Conservation (phyloP, 176 grass and related monocot species). For the Puya raimondii region DNA sequence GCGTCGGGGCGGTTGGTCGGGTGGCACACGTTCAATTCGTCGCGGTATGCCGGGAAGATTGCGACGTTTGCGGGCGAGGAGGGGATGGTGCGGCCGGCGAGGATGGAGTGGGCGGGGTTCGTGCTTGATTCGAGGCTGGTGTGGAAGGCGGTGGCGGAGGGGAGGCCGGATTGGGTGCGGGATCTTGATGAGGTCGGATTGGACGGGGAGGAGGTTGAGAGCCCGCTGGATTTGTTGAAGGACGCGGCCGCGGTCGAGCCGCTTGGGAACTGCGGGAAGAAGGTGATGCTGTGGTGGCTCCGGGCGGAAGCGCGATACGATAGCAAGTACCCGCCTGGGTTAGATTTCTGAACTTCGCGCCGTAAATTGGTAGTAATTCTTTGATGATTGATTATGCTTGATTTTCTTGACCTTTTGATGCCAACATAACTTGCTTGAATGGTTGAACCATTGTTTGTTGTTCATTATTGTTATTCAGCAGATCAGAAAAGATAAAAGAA, state of each 20-base stretch:
- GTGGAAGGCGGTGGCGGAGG: slow-evolving; percentile 25
- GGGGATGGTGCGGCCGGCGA: slow-evolving; percentile 12
- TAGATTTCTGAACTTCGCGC: slow-evolving; percentile 5
- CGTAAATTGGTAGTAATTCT: not conserved
- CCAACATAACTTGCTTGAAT: too few relatives aligned
- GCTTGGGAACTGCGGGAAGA: slow-evolving; percentile 32
- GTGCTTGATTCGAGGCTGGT: slow-evolving; percentile 29
- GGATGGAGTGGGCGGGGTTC: slow-evolving; percentile 36
- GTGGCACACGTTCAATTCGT: slow-evolving; percentile 23
- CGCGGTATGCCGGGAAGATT: slow-evolving; percentile 4
- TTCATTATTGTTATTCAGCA: too few relatives aligned
- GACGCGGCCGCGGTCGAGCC: slow-evolving; percentile 29
- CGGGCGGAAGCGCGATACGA: slow-evolving; percentile 23
- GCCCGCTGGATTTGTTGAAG: slow-evolving; percentile 31
- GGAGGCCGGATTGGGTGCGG: slow-evolving; percentile 27
- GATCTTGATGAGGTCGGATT: slow-evolving; percentile 16
- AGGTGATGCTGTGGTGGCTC: slow-evolving; percentile 39
- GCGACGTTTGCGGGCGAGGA: slow-evolving; percentile 22
- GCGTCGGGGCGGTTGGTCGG: slow-evolving; percentile 27
- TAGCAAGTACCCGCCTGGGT: slow-evolving; percentile 35
- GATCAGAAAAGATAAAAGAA: too few relatives aligned
- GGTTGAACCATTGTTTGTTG: too few relatives aligned
- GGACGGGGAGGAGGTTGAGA: slow-evolving; percentile 7
- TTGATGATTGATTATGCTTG: not conserved
- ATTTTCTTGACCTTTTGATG: too few relatives aligned